Conservation (phyloP, 345 rosid species). For the Lenwebbia sp. region DNA sequence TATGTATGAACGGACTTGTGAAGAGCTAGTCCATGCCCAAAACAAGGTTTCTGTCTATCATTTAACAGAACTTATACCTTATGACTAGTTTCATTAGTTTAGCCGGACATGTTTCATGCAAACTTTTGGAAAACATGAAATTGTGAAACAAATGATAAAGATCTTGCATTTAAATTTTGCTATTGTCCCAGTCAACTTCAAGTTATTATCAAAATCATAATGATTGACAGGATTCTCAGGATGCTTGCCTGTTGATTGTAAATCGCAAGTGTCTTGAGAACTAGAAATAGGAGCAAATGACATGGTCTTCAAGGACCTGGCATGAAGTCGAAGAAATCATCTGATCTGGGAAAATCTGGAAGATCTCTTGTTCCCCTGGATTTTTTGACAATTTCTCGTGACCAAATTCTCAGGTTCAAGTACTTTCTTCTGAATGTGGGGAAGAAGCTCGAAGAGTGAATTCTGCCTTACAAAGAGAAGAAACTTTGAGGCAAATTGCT, state of each 20-base stretch:
- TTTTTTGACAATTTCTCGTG: neutral
- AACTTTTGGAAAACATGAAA: neutral
- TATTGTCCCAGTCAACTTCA: neutral
- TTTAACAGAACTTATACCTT: neutral
- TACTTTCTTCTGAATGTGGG: constrained; percentile 54
- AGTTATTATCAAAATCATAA: neutral
- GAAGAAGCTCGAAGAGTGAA: constrained; percentile 59
- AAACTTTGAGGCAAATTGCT: constrained; percentile 44
- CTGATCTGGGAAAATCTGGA: neutral
- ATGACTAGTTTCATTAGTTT: neutral
- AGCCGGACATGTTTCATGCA: neutral
- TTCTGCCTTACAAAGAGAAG: constrained; percentile 20
- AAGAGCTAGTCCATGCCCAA: constrained; percentile 63
- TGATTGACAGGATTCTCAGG: neutral
- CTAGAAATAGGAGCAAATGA: neutral
- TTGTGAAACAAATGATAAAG: neutral
- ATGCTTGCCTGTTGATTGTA: neutral
- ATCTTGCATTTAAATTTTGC: neutral
- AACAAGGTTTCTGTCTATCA: constrained; percentile 35
- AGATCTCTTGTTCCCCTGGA: neutral
- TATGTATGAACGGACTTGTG: constrained; percentile 65
- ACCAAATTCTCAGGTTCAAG: constrained; percentile 37
- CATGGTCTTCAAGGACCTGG: neutral
- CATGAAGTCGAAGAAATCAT: neutral
- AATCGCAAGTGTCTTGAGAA: neutral